Evolutionary conservation across 805 yeast species (phyloP), one percentile per base, ranked within the genome.

Genomic region (Starmera dryadoides): DNA sequence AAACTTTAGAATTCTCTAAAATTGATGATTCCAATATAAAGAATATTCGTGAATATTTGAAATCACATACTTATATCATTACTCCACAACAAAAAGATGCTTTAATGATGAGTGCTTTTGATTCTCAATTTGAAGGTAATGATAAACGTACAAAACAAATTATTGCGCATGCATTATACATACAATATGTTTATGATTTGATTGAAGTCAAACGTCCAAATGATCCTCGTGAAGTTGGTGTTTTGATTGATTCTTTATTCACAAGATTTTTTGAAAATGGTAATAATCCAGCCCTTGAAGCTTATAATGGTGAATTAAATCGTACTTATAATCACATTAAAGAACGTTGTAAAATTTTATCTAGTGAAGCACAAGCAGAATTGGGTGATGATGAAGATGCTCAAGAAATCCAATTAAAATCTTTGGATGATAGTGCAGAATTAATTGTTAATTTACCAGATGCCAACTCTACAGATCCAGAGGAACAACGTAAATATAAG

Each of bases 31-130:
- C 64, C 16, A 69, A 81, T 35, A 66, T 76, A 33, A 52, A 61
- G n/a, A 58, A 63, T 39, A 68, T 81, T 49, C 71, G 78, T 45
- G 63, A 62, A 37, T 79, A 66, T 59, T 63, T 84, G 48, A 47
- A 64, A 69, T 34, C 57, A 55, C 57, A 86, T 59, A 76, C 85
- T 30, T 68, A 73, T 42, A 85, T 93, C 41, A 77, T 89, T 36
- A 77, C 77, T 4, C 87, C 82, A 47, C 79, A 80, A 44, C 97
- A 93, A 57, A 87, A 89, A 55, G 98, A 93, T 59, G 86, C 95
- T 0, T 74, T 93, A 42, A 69, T 89, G 56, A 89, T 91, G 96
- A 81, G 81, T 17, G 94, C 97, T 0, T 93, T 93, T 59, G 95
- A 91, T 52, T 67, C 69, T 40, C 86, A 87, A 57, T 68, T 91